Conservation (phyloP, 768 basidiomycete genomes). For the Phaeolepiota aurea region DNA sequence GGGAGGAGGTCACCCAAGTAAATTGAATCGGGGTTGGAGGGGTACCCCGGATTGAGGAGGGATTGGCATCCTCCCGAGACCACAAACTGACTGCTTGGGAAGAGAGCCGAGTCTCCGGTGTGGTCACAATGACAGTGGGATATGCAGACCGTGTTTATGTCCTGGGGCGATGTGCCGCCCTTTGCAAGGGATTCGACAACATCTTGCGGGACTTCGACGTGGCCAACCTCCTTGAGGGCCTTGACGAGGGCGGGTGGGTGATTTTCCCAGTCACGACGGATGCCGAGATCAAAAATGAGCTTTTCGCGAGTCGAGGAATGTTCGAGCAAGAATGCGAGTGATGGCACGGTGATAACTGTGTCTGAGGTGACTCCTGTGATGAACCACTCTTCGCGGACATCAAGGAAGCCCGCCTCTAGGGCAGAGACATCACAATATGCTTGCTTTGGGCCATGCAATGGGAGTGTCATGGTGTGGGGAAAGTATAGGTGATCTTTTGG, state of each 20-base stretch:
- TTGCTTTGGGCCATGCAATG: constrained; percentile 31
- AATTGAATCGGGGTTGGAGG: constrained; percentile 23
- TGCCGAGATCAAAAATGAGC: constrained; percentile 49
- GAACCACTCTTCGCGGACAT: constrained; percentile 25
- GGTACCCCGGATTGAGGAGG: constrained; percentile 31
- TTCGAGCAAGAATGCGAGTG: constrained; percentile 42
- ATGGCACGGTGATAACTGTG: constrained; percentile 25
- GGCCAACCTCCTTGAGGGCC: constrained; percentile 11
- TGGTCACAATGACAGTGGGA: constrained; percentile 53
- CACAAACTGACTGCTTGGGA: constrained; percentile 37
- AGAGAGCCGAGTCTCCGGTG: constrained; percentile 37
- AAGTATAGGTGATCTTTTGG: no score
- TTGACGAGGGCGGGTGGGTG: constrained; percentile 25
- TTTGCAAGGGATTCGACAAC: constrained; percentile 39
- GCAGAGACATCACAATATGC: constrained; percentile 48
- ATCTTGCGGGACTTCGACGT: constrained; percentile 22
- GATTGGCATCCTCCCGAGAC: constrained; percentile 31
- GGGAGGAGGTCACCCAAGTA: constrained; percentile 27
- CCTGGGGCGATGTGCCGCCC: constrained; percentile 34
- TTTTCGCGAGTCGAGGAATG: constrained; percentile 32
- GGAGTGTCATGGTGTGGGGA: constrained; percentile 31
- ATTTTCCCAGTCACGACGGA: constrained; percentile 36
- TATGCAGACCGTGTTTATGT: constrained; percentile 36
- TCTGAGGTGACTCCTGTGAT: constrained; percentile 24
- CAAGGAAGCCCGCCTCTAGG: constrained; percentile 41